These are phyloP conservation scores for Brassica carinata DNA, from an alignment of 345 rosid genomes.

Conservation along the genomic window DNA sequence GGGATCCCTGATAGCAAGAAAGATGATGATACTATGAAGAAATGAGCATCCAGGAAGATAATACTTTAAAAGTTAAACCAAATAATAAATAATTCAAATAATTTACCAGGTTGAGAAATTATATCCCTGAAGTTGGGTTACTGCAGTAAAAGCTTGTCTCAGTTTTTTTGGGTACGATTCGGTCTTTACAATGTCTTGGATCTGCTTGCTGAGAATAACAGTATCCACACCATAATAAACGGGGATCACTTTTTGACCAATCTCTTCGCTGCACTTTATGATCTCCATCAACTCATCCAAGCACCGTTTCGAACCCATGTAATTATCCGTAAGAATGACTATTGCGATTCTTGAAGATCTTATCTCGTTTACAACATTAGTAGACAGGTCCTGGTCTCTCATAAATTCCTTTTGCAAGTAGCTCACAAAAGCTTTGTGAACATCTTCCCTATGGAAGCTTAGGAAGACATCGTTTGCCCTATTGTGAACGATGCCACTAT, in stretches of 20 bases:
- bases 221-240: background rate
- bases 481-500: too few relatives aligned
- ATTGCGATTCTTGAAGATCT: background rate
- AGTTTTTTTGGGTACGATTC: background rate
- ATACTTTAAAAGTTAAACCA: too few relatives aligned
- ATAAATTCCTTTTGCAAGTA: background rate
- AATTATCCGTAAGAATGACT: background rate
- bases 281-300: slow-evolving; percentile 6
- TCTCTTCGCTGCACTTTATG: background rate
- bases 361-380: background rate
- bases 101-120: background rate
- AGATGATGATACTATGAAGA: background rate
- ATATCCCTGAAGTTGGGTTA: background rate
- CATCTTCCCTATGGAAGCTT: background rate
- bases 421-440: background rate
- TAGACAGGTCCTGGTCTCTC: background rate
- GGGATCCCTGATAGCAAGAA: background rate
- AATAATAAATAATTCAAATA: background rate
- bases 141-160: background rate
- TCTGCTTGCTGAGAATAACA: background rate
- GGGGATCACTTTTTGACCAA: slow-evolving; percentile 2
- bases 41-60: background rate
- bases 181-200: background rate
- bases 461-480: background rate
- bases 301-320: background rate